These are phyloP conservation scores for Yamadazyma kanchanaburiensis DNA, from an alignment of 1,139 yeast genomes.

Conservation along the genomic window DNA sequence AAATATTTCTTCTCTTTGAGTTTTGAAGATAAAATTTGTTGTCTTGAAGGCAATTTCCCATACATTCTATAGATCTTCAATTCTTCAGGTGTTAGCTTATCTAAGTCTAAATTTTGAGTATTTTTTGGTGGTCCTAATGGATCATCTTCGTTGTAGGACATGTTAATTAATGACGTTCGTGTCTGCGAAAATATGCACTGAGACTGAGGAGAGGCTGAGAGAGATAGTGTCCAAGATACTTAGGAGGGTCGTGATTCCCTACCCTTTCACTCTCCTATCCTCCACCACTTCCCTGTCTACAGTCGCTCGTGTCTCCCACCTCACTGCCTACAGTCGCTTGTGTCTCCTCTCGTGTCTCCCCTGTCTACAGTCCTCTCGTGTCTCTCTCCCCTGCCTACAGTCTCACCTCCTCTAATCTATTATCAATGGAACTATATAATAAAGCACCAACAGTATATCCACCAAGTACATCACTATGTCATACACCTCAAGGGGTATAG, in stretches of 20 bases:
- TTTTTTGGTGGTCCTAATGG: slow-evolving; percentile 48
- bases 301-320: too few relatives aligned
- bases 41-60: slow-evolving; percentile 85
- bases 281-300: too few relatives aligned
- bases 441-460: slow-evolving; percentile 21
- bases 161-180: slow-evolving; percentile 1
- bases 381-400: too few relatives aligned
- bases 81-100: slow-evolving; percentile 66
- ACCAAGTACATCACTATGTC: slow-evolving; percentile 30
- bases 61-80: slow-evolving; percentile 70
- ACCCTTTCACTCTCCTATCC: too few relatives aligned
- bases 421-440: slow-evolving; percentile 4
- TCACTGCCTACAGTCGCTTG: too few relatives aligned
- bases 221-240: too few relatives aligned
- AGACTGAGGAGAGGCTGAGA: too few relatives aligned
- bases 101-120: slow-evolving; percentile 49
- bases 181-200: too few relatives aligned
- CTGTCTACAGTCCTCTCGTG: too few relatives aligned
- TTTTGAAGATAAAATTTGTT: slow-evolving; percentile 76
- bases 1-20: slow-evolving; percentile 88
- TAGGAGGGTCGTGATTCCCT: too few relatives aligned
- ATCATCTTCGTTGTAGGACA: slow-evolving; percentile 35
- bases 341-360: too few relatives aligned
- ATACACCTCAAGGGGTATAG: slow-evolving; percentile 40
- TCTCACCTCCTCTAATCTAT: too few relatives aligned